These are phyloP conservation scores for Scheffersomyces lignicola DNA, from an alignment of 1,139 yeast genomes.

Conservation along the genomic window DNA sequence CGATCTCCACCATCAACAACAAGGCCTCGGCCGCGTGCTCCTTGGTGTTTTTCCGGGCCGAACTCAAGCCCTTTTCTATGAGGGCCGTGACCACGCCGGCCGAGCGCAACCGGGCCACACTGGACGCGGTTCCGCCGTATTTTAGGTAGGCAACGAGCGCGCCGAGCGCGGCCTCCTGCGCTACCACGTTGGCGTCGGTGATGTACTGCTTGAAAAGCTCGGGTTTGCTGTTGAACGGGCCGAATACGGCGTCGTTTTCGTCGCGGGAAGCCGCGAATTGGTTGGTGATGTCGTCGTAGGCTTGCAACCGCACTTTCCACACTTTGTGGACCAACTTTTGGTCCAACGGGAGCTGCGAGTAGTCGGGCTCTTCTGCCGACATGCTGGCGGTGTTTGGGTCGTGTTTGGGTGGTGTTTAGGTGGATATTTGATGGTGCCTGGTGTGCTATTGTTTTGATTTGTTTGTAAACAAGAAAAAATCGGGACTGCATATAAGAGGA, in stretches of 20 bases:
- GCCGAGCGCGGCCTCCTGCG: constrained; percentile 79
- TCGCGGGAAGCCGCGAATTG: constrained; percentile 55
- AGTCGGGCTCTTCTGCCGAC: constrained; percentile 58
- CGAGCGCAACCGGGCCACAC: constrained; percentile 37
- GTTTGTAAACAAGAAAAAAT: constrained; percentile 3
- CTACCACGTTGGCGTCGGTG: constrained; percentile 83
- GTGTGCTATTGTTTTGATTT: constrained; percentile 4
- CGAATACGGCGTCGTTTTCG: constrained; percentile 56
- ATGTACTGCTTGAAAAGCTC: constrained; percentile 58
- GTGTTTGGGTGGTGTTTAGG: constrained; percentile 2
- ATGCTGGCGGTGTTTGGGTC: constrained; percentile 11
- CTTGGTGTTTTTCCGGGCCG: constrained; percentile 76
- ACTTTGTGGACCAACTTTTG: constrained; percentile 69
- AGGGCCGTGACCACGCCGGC: constrained; percentile 54
- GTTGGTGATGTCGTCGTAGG: constrained; percentile 67
- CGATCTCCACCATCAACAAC: constrained; percentile 59
- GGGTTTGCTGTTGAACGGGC: constrained; percentile 46
- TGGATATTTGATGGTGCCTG: constrained; percentile 4
- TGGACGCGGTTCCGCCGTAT: constrained; percentile 50
- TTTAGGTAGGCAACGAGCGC: constrained; percentile 58
- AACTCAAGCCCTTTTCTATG: constrained; percentile 78
- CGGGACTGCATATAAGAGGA: background rate
- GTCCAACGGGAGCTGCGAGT: constrained; percentile 59
- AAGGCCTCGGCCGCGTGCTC: constrained; percentile 64
- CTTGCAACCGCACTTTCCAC: constrained; percentile 90